These are phyloP conservation scores for Aureobasidium pullulans DNA, from an alignment of 2,329 filamentous ascomycete genomes.

Conservation along the genomic window DNA sequence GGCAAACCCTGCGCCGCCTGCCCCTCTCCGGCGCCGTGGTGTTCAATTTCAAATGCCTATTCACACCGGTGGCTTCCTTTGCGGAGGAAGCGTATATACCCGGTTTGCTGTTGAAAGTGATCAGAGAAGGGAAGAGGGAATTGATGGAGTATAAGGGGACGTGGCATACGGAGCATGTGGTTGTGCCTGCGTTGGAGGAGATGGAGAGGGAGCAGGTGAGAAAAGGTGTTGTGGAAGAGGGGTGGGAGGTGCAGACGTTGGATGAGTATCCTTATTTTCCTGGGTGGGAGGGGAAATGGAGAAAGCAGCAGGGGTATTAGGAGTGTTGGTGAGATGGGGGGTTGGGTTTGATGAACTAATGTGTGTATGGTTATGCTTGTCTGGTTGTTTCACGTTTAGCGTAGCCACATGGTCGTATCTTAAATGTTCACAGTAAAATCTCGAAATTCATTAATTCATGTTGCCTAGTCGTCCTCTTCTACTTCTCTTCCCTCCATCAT, in stretches of 20 bases:
- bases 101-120: constrained; percentile 56
- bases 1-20: constrained; percentile 76
- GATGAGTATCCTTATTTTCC: constrained; percentile 69
- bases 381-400: no score
- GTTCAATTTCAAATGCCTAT: constrained; percentile 85
- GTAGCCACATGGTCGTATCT: no score
- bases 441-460: no score
- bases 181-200: constrained; percentile 54
- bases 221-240: constrained; percentile 50
- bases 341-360: no score
- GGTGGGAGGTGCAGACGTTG: constrained; percentile 63
- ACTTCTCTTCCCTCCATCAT: no score
- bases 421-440: no score
- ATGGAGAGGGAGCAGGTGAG: constrained; percentile 62
- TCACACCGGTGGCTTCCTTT: constrained; percentile 66
- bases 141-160: constrained; percentile 77
- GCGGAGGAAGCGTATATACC: constrained; percentile 67
- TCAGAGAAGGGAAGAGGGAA: constrained; percentile 62
- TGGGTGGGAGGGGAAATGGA: constrained; percentile 72
- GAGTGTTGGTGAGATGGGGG: no score
- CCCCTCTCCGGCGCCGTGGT: constrained; percentile 68
- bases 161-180: constrained; percentile 70
- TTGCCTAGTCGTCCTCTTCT: no score
- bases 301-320: constrained; percentile 19
- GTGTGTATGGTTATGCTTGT: no score